phyloP scores from a whole-genome alignment of 2,329 filamentous ascomycete species.

The Hypocreales sp. region DNA sequence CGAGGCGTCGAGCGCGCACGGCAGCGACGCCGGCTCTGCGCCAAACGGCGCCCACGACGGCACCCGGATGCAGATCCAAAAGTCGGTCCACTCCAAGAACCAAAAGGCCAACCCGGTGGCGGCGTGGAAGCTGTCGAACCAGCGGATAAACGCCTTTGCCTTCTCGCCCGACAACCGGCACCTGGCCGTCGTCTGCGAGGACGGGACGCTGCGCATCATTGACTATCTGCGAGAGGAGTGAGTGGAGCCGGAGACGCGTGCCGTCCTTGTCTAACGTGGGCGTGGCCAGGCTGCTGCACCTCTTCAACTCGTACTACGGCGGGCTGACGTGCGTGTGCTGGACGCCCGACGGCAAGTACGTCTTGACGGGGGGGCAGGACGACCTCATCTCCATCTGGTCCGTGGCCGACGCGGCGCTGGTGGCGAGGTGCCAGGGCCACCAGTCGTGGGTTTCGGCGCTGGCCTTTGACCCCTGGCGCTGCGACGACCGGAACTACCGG shows the following conservation, averaged over 20 bases:
- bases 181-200: constrained; percentile 80
- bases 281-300: constrained; percentile 62
- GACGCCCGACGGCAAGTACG: constrained; percentile 94
- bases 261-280: too few relatives aligned
- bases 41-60: constrained; percentile 16
- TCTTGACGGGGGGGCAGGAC: constrained; percentile 89
- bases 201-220: constrained; percentile 77
- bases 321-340: constrained; percentile 88
- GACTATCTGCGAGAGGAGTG: constrained; percentile 86
- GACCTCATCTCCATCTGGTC: constrained; percentile 96
- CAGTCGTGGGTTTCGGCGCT: constrained; percentile 91
- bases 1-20: constrained; percentile 50
- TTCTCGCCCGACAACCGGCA: constrained; percentile 85
- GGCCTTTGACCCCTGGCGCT: constrained; percentile 93
- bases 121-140: constrained; percentile 83
- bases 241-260: constrained; percentile 16
- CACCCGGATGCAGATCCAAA: constrained; percentile 55
- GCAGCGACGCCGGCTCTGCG: constrained; percentile 23
- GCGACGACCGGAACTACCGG: constrained; percentile 86
- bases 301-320: constrained; percentile 87
- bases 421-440: constrained; percentile 88
- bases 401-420: constrained; percentile 63
- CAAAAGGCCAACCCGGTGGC: constrained; percentile 89
- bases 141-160: constrained; percentile 77
- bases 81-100: constrained; percentile 86